Evolutionary conservation across 1,284 basidiomycete genomes (phyloP).

Genomic region (Ganoderma boninense): DNA sequence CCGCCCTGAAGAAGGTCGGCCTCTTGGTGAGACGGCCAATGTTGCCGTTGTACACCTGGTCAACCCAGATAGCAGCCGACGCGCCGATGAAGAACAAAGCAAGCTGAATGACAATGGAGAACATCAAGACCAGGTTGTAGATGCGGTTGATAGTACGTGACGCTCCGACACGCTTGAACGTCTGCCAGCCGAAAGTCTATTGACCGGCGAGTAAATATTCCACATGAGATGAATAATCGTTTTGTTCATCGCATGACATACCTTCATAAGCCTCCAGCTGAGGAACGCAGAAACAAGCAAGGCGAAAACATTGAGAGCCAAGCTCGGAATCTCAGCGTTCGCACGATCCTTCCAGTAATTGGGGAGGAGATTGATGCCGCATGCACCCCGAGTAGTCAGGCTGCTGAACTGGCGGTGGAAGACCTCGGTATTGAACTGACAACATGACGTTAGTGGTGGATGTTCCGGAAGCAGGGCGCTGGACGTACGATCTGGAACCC

Average conservation of each 20-base stretch:
- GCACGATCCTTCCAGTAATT: conserved; percentile 67
- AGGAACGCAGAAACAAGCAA: conserved; percentile 68
- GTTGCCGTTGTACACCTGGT: conserved; percentile 73
- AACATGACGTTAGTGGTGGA: no score
- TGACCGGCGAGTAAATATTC: neutral
- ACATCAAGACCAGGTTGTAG: conserved; percentile 74
- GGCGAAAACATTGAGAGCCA: conserved; percentile 69
- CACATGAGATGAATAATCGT: neutral
- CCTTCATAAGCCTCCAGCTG: conserved; percentile 80
- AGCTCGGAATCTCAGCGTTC: conserved; percentile 67
- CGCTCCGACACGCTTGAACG: conserved; percentile 86
- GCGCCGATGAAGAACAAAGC: conserved; percentile 79
- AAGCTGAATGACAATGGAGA: conserved; percentile 79
- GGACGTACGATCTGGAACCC: conserved; percentile 61
- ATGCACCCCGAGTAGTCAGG: conserved; percentile 71
- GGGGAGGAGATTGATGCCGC: conserved; percentile 62
- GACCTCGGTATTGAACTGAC: conserved; percentile 50
- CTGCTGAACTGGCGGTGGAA: conserved; percentile 66
- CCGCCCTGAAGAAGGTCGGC: conserved; percentile 58
- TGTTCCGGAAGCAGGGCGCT: neutral
- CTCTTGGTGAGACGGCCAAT: conserved; percentile 61
- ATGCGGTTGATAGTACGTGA: conserved; percentile 74
- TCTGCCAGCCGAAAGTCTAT: conserved; percentile 83
- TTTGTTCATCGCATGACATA: conserved; percentile 35
- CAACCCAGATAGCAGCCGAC: conserved; percentile 77